Evolutionary conservation across 192 early-diverging fungal species (phyloP), one percentile per base, ranked within the genome.

Genomic region (Dissophora ornata): DNA sequence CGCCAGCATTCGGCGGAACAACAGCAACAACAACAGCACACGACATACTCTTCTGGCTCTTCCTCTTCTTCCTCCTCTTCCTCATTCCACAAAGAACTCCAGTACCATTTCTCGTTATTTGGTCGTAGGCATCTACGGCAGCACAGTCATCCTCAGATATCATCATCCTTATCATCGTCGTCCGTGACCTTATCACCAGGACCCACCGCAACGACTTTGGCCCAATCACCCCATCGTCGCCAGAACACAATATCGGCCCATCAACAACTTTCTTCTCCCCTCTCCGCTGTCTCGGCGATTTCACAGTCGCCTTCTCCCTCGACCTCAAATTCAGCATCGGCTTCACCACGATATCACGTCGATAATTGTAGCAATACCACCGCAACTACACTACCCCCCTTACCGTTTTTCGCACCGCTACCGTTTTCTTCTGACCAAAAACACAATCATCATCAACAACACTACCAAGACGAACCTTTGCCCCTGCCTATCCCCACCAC

Each of bases 301-400:
- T n/a, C n/a, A n/a, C n/a, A n/a, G n/a, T 47, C n/a, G 22, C 26
- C 49, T 51, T 34, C 47, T 29, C 22, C 26, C 8, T 36, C 21
- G 19, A 28, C 57, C 8, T 13, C 42, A 12, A 29, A 18, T 52
- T 62, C 60, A 18, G 19, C 60, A 30, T 13, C 36, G 11, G 3
- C 60, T 6, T 41, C 60, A n/a, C 60, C 60, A 3, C 47, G 47
- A 51, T 51, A 62, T 47, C 60, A 51, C 47, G 19, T 50, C 46
- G 48, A 62, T 40, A 50, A 50, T 24, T 51, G 48, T 12, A 40
- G 60, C 25, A 62, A 51, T 25, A 61, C 29, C 41, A 51, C 48
- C 41, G 33, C 60, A 36, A 51, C 60, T 13, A 62, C 60, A 25
- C 46, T 62, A 41, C 60, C 60, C 47, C 60, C 60, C 11, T 51